These are phyloP conservation scores for Mucor circinelloides DNA, from an alignment of 371 early-diverging fungal genomes.

Conservation along the genomic window DNA sequence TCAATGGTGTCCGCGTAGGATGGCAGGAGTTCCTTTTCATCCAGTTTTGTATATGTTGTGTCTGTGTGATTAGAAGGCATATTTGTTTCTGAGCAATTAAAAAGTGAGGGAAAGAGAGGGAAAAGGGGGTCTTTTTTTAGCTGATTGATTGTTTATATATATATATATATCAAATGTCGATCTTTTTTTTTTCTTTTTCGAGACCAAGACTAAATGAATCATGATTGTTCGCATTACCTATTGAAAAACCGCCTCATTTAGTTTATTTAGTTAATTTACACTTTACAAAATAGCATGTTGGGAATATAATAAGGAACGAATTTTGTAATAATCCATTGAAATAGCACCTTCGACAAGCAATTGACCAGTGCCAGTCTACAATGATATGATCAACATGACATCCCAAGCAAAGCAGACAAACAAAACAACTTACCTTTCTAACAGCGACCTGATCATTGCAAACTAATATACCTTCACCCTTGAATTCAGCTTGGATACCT, in stretches of 20 bases:
- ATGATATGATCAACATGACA: background rate
- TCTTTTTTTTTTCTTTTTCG: background rate
- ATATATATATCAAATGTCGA: background rate
- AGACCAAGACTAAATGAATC: background rate
- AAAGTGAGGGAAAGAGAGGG: background rate
- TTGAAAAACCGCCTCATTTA: background rate
- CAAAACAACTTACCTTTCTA: slow-evolving; percentile 62
- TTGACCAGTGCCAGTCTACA: slow-evolving; percentile 55
- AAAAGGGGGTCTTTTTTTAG: background rate
- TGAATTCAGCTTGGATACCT: slow-evolving; percentile 84
- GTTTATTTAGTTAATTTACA: background rate
- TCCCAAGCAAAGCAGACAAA: background rate
- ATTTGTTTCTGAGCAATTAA: background rate
- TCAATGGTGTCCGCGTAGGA: background rate
- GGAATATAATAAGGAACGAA: slow-evolving; percentile 62
- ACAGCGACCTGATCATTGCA: slow-evolving; percentile 82
- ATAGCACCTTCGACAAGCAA: slow-evolving; percentile 62
- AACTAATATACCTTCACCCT: slow-evolving; percentile 81
- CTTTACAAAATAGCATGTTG: slow-evolving; percentile 65
- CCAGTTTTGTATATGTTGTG: background rate
- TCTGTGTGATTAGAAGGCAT: background rate
- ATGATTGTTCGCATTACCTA: background rate
- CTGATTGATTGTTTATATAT: background rate
- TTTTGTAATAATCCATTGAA: slow-evolving; percentile 63
- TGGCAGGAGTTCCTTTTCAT: background rate